Percentiles rank a stretch among this genome's conserved stretches.
Evolutionary conservation across 768 basidiomycete species (phyloP).

Genomic region (Leccinum incarnatum): DNA sequence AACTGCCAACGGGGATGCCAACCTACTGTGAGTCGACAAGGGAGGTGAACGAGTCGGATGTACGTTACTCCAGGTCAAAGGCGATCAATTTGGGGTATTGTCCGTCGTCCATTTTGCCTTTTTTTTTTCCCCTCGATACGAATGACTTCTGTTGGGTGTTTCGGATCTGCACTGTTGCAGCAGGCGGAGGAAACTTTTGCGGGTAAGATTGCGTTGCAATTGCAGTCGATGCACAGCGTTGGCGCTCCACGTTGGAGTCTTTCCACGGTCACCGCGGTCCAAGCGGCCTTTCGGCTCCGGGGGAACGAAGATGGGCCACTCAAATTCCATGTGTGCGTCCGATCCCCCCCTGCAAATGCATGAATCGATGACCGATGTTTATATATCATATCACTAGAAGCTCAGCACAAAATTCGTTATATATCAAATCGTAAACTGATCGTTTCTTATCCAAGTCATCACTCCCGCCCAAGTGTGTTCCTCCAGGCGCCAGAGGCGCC

Average conservation of each 20-base stretch:
- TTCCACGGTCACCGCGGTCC: not conserved
- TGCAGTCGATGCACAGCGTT: too few species aligned
- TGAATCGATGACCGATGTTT: too few species aligned
- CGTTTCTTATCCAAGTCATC: not conserved
- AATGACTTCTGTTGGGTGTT: not conserved
- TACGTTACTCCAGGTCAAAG: conserved; percentile 76
- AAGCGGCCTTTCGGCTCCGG: not conserved
- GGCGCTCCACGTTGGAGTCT: not conserved
- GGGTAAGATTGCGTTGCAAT: not conserved
- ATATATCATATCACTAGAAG: not conserved
- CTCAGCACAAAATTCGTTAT: not conserved
- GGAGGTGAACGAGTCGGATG: conserved; percentile 3
- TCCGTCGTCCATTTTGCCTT: conserved; percentile 17
- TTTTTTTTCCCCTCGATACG: not conserved
- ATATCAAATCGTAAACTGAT: not conserved
- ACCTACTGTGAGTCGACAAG: not conserved
- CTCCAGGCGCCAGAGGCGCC: conserved; percentile 53
- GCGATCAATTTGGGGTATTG: conserved; percentile 63
- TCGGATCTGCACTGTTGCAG: not conserved
- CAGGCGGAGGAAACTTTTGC: not conserved
- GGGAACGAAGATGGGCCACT: too few species aligned
- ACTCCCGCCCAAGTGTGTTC: conserved; percentile 31
- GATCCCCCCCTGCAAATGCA: too few species aligned
- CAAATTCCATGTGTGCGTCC: too few species aligned
- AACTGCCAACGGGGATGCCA: conserved; percentile 41